These are phyloP conservation scores for Neopestalotiopsis rosae DNA, from an alignment of 2,329 filamentous ascomycete species.

Conservation along the genomic window DNA sequence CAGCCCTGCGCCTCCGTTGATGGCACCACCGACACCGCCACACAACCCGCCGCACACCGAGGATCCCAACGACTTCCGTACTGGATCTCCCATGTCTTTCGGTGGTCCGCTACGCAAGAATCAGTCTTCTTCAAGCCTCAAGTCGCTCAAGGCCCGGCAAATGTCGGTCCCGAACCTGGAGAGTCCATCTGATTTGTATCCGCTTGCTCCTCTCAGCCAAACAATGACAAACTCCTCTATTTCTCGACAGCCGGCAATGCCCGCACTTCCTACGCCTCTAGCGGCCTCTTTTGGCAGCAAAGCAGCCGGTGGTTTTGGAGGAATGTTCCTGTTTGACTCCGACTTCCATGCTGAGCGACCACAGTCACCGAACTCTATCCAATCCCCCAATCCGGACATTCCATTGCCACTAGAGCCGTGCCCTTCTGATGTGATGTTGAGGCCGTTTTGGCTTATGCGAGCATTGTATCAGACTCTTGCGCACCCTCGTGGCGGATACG, in stretches of 20 bases:
- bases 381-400: slow-evolving; percentile 64
- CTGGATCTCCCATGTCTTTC: slow-evolving; percentile 57
- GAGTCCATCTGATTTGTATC: slow-evolving; percentile 70
- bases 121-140: slow-evolving; percentile 72
- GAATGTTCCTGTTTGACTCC: slow-evolving; percentile 82
- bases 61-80: slow-evolving; percentile 43
- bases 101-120: slow-evolving; percentile 66
- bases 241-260: slow-evolving; percentile 59
- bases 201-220: slow-evolving; percentile 75
- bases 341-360: slow-evolving; percentile 72
- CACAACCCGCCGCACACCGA: slow-evolving; percentile 35
- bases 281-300: slow-evolving; percentile 66
- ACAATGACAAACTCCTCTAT: slow-evolving; percentile 58
- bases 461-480: slow-evolving; percentile 90
- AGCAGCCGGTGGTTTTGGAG: slow-evolving; percentile 63
- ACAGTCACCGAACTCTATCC: slow-evolving; percentile 67
- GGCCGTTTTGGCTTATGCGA: slow-evolving; percentile 98
- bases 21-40: slow-evolving; percentile 34
- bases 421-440: slow-evolving; percentile 84
- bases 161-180: slow-evolving; percentile 69
- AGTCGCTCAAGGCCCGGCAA: slow-evolving; percentile 76
- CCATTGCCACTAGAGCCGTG: slow-evolving; percentile 88
- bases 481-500: slow-evolving; percentile 88
- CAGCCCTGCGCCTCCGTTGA: slow-evolving; percentile 27
- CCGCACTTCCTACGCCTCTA: slow-evolving; percentile 72